A percentile compares a stretch with the other conserved stretches of the same genome.
These are phyloP conservation scores for Fusarium sp. DNA, from an alignment of 2,329 filamentous ascomycete species.

Conservation along the genomic window DNA sequence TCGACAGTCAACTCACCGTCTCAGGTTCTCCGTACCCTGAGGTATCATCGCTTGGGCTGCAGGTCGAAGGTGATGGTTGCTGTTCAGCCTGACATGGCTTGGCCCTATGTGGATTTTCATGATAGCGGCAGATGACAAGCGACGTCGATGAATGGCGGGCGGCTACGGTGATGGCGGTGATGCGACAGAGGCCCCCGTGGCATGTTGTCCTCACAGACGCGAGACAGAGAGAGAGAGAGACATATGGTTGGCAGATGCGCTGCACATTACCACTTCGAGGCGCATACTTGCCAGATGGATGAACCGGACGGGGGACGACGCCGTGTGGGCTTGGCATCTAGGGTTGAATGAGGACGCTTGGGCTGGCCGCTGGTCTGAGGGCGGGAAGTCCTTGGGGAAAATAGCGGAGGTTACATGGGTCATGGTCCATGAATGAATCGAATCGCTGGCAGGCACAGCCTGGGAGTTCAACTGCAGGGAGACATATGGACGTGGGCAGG, in stretches of 20 bases:
- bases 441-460: constrained; percentile 22
- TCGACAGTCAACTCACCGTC: not conserved
- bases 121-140: not conserved
- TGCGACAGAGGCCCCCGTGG: constrained; percentile 15
- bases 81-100: not conserved
- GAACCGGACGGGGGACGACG: constrained; percentile 4
- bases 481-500: not conserved
- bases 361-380: constrained; percentile 31
- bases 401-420: constrained; percentile 15
- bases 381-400: constrained; percentile 9
- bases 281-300: constrained; percentile 12
- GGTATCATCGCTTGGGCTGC: not conserved
- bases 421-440: not conserved
- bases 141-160: constrained; percentile 2
- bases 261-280: constrained; percentile 45
- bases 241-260: constrained; percentile 22
- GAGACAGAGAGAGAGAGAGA: not conserved
- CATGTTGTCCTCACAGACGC: not conserved
- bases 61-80: not conserved
- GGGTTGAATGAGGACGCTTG: constrained; percentile 19
- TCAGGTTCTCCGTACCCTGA: not conserved
- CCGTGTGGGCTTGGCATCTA: constrained; percentile 27
- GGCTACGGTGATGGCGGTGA: constrained; percentile 37
- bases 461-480: constrained; percentile 22
- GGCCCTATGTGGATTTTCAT: not conserved